Conservation (phyloP, 148 eudicot species). For the Dysphania ambrosioides region DNA sequence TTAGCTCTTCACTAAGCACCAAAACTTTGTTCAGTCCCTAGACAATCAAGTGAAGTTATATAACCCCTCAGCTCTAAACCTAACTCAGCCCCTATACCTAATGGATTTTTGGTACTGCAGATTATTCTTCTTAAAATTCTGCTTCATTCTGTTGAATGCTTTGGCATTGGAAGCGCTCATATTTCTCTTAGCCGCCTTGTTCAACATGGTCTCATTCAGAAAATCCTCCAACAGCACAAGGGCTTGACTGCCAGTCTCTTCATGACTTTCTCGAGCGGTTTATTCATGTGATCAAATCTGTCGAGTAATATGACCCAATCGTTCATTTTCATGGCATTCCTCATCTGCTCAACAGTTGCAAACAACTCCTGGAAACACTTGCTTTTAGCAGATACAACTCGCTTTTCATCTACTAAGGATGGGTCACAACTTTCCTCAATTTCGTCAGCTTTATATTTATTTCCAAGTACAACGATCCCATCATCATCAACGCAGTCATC, state of each 20-base stretch:
- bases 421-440: too few species aligned
- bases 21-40: too few species aligned
- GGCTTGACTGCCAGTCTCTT: constrained; percentile 60
- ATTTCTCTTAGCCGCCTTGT: constrained; percentile 81
- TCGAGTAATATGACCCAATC: constrained; percentile 90
- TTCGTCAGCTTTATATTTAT: too few species aligned
- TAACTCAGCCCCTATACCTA: too few species aligned
- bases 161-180: constrained; percentile 83
- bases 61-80: too few species aligned
- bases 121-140: constrained; percentile 79
- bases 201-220: constrained; percentile 60
- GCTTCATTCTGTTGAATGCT: constrained; percentile 87
- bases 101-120: constrained; percentile 35
- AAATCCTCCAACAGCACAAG: constrained; percentile 82
- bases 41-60: too few species aligned
- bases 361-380: constrained; percentile 77
- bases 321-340: constrained; percentile 84
- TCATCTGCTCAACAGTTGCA: constrained; percentile 81
- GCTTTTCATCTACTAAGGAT: constrained; percentile 55
- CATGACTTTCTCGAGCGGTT: constrained; percentile 83
- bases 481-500: too few species aligned
- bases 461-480: too few species aligned
- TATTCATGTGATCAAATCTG: constrained; percentile 75
- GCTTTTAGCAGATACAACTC: constrained; percentile 66
- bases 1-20: too few species aligned